Evolutionary conservation across 2,329 filamentous ascomycete species (phyloP).

Genomic region (Huntiella moniliformis): DNA sequence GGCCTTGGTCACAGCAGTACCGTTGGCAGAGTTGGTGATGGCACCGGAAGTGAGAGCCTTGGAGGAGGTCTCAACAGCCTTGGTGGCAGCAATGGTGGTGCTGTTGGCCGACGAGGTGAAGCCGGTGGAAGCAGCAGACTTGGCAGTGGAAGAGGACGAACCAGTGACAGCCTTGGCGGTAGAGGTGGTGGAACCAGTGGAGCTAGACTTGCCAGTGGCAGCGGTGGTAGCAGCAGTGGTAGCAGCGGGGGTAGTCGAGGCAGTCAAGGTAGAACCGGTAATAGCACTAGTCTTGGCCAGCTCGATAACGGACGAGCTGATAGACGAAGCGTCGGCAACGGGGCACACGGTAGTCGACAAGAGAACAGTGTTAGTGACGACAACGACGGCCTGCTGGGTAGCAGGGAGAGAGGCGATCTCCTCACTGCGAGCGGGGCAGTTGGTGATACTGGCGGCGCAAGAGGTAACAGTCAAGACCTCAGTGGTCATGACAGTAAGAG

Average conservation of each 20-base stretch:
- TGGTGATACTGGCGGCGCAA: slow-evolving; percentile 36
- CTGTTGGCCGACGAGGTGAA: slow-evolving; percentile 2
- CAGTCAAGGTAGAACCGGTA: slow-evolving; percentile 21
- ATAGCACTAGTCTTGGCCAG: slow-evolving; percentile 20
- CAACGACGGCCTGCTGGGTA: slow-evolving; percentile 18
- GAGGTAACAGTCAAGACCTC: slow-evolving; percentile 38
- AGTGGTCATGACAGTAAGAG: slow-evolving; percentile 33
- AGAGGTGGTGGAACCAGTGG: neutral
- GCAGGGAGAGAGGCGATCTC: slow-evolving; percentile 17
- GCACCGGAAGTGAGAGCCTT: neutral
- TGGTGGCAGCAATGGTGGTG: slow-evolving; percentile 13
- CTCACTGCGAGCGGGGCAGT: slow-evolving; percentile 27
- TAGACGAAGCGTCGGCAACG: slow-evolving; percentile 20
- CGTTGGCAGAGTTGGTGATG: slow-evolving; percentile 1
- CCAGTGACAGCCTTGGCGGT: neutral
- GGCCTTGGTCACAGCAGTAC: slow-evolving; percentile 1
- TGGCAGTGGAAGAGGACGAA: slow-evolving; percentile 13
- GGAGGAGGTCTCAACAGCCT: slow-evolving; percentile 18
- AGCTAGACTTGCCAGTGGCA: slow-evolving; percentile 2
- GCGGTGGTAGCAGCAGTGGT: neutral
- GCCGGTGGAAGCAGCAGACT: slow-evolving; percentile 1
- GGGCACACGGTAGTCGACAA: slow-evolving; percentile 28
- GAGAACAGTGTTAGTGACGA: slow-evolving; percentile 23
- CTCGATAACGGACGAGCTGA: slow-evolving; percentile 23
- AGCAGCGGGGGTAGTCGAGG: slow-evolving; percentile 15